Evolutionary conservation across 169 alveolate species (phyloP).

Genomic region (Eimeria sp.): DNA sequence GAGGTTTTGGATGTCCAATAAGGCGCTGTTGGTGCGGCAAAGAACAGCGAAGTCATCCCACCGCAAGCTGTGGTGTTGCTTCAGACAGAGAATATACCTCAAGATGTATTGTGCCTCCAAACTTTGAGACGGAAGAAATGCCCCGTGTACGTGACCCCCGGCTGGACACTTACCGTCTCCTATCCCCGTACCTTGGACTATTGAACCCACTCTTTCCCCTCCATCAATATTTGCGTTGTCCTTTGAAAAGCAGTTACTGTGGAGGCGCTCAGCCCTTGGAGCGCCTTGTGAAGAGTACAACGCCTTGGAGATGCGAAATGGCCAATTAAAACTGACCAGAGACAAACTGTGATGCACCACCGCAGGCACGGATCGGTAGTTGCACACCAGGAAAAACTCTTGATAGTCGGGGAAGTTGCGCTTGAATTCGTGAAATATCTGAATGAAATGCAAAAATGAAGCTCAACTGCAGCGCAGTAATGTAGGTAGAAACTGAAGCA

Average conservation of each 20-base stretch:
- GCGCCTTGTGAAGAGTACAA: constrained; percentile 19
- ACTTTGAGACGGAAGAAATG: constrained; percentile 70
- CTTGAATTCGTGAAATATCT: constrained; percentile 55
- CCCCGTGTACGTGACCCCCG: constrained; percentile 32
- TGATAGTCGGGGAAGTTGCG: constrained; percentile 45
- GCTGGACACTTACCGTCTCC: neutral
- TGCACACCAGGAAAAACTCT: constrained; percentile 50
- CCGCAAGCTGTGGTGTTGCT: constrained; percentile 79
- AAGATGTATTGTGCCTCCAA: constrained; percentile 86
- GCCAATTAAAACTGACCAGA: constrained; percentile 56
- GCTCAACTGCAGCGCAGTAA: neutral
- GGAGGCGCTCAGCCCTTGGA: neutral
- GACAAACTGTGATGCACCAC: constrained; percentile 65
- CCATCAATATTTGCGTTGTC: neutral
- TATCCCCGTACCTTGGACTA: neutral
- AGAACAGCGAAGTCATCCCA: constrained; percentile 91
- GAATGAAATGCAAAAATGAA: neutral
- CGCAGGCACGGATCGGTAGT: constrained; percentile 63
- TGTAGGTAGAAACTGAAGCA: neutral
- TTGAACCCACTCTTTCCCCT: neutral
- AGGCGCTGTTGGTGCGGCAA: constrained; percentile 87
- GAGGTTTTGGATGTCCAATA: constrained; percentile 82
- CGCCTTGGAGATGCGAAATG: constrained; percentile 56
- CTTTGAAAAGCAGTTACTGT: neutral
- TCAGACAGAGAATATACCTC: constrained; percentile 79